Evolutionary conservation across 306 rosid genomes (phyloP).

Genomic region (Quercus parvula): DNA sequence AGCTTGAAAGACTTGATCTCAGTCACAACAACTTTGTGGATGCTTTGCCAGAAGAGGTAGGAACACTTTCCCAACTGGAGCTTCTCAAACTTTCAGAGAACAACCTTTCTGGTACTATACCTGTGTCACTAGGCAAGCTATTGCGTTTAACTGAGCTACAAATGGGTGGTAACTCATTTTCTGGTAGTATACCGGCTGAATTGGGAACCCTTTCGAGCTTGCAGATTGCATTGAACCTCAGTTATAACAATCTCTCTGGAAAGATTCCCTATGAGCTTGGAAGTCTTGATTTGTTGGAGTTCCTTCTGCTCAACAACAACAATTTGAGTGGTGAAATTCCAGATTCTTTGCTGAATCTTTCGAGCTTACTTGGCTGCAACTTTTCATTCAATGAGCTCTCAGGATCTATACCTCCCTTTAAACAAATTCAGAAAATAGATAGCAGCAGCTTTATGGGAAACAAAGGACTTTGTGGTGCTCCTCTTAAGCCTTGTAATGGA

Average conservation of each 20-base stretch:
- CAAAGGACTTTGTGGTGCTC: constrained; percentile 74
- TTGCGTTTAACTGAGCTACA: constrained; percentile 77
- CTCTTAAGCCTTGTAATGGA: constrained; percentile 48
- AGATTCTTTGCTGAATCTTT: constrained; percentile 54
- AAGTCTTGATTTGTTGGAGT: constrained; percentile 59
- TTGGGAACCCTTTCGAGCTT: constrained; percentile 78
- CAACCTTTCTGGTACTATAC: constrained; percentile 66
- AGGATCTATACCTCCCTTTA: constrained; percentile 66
- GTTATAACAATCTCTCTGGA: constrained; percentile 75
- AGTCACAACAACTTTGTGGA: constrained; percentile 60
- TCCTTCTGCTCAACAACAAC: constrained; percentile 76
- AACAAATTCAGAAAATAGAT: constrained; percentile 62
- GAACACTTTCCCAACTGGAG: constrained; percentile 82
- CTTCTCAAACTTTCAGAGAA: constrained; percentile 77
- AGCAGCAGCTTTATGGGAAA: constrained; percentile 65
- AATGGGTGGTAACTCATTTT: constrained; percentile 74
- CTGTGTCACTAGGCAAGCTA: constrained; percentile 62
- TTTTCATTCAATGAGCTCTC: constrained; percentile 86
- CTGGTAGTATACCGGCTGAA: constrained; percentile 69
- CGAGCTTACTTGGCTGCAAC: constrained; percentile 80
- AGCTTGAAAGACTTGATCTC: constrained; percentile 89
- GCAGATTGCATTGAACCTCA: constrained; percentile 90
- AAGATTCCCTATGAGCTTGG: constrained; percentile 69
- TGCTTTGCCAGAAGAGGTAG: constrained; percentile 67
- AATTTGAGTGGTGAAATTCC: constrained; percentile 84